Evolutionary conservation across 148 eudicot species (phyloP), one percentile per base, ranked within the genome.

Genomic region (Tetragonia tetragonoides): DNA sequence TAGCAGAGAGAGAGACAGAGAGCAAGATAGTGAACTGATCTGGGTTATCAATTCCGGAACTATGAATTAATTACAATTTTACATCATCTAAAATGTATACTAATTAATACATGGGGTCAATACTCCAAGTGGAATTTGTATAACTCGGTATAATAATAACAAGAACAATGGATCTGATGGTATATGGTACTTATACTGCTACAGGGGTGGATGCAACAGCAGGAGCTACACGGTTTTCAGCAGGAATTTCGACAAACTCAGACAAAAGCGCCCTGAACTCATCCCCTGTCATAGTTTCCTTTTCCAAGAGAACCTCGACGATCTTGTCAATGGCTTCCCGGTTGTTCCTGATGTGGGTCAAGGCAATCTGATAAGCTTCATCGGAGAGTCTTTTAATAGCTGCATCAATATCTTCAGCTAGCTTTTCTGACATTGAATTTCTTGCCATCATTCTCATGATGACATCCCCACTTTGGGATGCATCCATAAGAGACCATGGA

Each of bases 361-460:
- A 87, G 15, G 99, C 97, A 46, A 95, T 91, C 84, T 89, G 86
- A 42, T 95, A 95, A 15, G 99, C 99, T 38, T 78, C 81, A 44
- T 95, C 99, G 0, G 99, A 90, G 44, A 95, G 59, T 74, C 84
- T 90, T 89, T 93, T 95, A 40, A 95, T 86, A 15, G 99, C 99
- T 69, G 85, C 59, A 78, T 95, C 99, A 34, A 95, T 95, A 69
- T 95, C 99, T 87, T 93, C 97, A 6, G 99, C 99, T 2, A 95
- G 97, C 84, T 60, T 95, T 78, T 93, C 99, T 1, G 99, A 95
- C 99, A 95, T 95, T n/a, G 97, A 93, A 68, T 95, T 95, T 72
- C 99, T 87, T 6, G 99, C 97, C 99, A 93, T 95, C 99, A 95
- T 95, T 87, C 99, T 86, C 99, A 95, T 93, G 65, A 93, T 93